phyloP scores from a whole-genome alignment of 768 basidiomycete genomes.

The Cubamyces sp. region DNA sequence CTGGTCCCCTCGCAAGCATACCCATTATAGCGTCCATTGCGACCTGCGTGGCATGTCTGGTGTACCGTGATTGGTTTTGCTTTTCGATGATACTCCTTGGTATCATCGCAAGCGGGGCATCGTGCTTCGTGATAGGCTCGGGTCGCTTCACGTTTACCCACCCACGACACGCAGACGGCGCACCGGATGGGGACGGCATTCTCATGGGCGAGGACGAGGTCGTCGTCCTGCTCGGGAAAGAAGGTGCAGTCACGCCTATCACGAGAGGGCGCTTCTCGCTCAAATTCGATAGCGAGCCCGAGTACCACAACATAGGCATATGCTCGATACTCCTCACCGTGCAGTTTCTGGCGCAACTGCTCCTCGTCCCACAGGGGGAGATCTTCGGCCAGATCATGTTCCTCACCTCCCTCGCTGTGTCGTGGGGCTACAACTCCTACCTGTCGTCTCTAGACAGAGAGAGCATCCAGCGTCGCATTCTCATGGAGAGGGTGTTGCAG shows the following conservation, averaged over 20 bases:
- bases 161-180: slow-evolving; percentile 13
- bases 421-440: slow-evolving; percentile 21
- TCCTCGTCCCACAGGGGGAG: slow-evolving; percentile 19
- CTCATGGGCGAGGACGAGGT: slow-evolving; percentile 11
- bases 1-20: slow-evolving; percentile 13
- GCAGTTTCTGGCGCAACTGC: slow-evolving; percentile 15
- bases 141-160: slow-evolving; percentile 19
- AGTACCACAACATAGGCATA: slow-evolving; percentile 22
- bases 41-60: slow-evolving; percentile 13
- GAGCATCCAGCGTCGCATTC: slow-evolving; percentile 18
- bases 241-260: slow-evolving; percentile 22
- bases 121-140: slow-evolving; percentile 15
- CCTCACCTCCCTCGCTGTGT: slow-evolving; percentile 18
- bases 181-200: slow-evolving; percentile 11
- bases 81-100: slow-evolving; percentile 24
- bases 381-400: slow-evolving; percentile 24
- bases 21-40: slow-evolving; percentile 16
- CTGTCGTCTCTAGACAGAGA: slow-evolving; percentile 19
- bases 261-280: slow-evolving; percentile 22
- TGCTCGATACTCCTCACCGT: slow-evolving; percentile 11
- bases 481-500: slow-evolving; percentile 4
- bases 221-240: slow-evolving; percentile 18
- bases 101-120: slow-evolving; percentile 14
- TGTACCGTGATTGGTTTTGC: slow-evolving; percentile 19
- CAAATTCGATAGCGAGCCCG: slow-evolving; percentile 18